Percentiles rank a stretch among this genome's conserved stretches.
Conservation (phyloP, 768 basidiomycete species). For the Collybia nuda region DNA sequence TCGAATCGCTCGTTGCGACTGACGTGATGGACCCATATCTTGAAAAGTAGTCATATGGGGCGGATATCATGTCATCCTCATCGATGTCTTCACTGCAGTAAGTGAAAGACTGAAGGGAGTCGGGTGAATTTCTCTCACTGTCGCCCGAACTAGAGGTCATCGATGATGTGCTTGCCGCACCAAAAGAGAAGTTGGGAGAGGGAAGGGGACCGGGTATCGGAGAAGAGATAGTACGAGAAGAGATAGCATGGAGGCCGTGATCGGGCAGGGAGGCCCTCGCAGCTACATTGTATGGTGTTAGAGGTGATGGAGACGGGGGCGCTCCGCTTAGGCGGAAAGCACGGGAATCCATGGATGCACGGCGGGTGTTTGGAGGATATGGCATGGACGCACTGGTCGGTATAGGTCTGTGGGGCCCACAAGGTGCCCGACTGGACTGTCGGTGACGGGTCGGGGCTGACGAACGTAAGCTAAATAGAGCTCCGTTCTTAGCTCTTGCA, state of each 20-base stretch:
- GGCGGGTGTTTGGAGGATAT: conserved; percentile 36
- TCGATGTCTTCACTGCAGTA: conserved; percentile 52
- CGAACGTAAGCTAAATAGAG: conserved; percentile 37
- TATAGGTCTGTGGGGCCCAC: conserved; percentile 24
- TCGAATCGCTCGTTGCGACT: conserved; percentile 59
- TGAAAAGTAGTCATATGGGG: conserved; percentile 49
- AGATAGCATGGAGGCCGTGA: conserved; percentile 46
- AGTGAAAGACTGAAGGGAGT: conserved; percentile 43
- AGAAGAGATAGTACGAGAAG: conserved; percentile 42
- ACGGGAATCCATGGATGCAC: conserved; percentile 41
- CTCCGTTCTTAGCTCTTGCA: conserved; percentile 53
- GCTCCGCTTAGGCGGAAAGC: conserved; percentile 30
- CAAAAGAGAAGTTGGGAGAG: conserved; percentile 63
- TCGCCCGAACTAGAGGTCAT: conserved; percentile 48
- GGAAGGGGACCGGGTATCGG: conserved; percentile 60
- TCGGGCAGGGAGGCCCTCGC: conserved; percentile 51
- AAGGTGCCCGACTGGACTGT: conserved; percentile 27
- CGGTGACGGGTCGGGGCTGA: conserved; percentile 32
- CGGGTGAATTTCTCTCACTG: conserved; percentile 57
- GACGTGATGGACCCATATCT: conserved; percentile 65
- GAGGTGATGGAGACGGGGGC: conserved; percentile 43
- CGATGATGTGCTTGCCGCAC: conserved; percentile 52
- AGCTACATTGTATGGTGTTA: conserved; percentile 39
- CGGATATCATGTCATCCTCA: conserved; percentile 47
- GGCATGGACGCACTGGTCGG: conserved; percentile 27